Conservation (phyloP, 441 rosid genomes). For the Cnidoscolus chayamansa region DNA sequence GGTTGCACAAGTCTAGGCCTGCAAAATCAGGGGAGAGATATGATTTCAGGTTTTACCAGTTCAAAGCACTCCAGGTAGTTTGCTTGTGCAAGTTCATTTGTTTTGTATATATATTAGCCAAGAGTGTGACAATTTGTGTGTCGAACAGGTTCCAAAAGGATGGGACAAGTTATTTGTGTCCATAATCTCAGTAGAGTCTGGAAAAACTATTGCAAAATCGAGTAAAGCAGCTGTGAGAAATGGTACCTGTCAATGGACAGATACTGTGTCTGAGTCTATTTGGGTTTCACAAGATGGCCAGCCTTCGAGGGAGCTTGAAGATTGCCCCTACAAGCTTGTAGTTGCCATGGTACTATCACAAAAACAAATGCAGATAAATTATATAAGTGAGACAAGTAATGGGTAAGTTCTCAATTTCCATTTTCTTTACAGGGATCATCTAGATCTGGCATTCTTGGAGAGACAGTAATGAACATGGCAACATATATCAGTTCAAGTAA, state of each 20-base stretch:
- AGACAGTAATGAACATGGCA: constrained; percentile 43
- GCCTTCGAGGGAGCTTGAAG: constrained; percentile 39
- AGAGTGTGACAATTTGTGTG: background rate
- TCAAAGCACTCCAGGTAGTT: constrained; percentile 51
- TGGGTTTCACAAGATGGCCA: constrained; percentile 33
- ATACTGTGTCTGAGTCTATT: constrained; percentile 43
- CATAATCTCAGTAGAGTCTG: constrained; percentile 44
- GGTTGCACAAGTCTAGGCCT: constrained; percentile 35
- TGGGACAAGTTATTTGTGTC: constrained; percentile 65
- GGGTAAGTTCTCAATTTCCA: background rate
- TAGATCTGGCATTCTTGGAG: constrained; percentile 64
- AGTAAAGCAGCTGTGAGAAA: constrained; percentile 40
- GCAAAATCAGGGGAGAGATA: constrained; percentile 37
- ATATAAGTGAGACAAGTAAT: background rate
- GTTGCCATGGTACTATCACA: constrained; percentile 41
- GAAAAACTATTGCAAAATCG: constrained; percentile 48
- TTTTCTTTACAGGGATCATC: constrained; percentile 42
- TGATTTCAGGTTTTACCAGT: constrained; percentile 49
- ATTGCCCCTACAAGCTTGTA: constrained; percentile 45
- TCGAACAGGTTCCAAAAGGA: constrained; percentile 58
- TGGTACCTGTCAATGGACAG: constrained; percentile 64
- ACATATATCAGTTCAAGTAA: constrained; percentile 38
- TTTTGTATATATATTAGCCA: background rate
- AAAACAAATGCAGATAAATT: too few species aligned
- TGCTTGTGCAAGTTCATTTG: background rate